Evolutionary conservation across 2,329 filamentous ascomycete species (phyloP).

Genomic region (Clarireedia monteithiana): DNA sequence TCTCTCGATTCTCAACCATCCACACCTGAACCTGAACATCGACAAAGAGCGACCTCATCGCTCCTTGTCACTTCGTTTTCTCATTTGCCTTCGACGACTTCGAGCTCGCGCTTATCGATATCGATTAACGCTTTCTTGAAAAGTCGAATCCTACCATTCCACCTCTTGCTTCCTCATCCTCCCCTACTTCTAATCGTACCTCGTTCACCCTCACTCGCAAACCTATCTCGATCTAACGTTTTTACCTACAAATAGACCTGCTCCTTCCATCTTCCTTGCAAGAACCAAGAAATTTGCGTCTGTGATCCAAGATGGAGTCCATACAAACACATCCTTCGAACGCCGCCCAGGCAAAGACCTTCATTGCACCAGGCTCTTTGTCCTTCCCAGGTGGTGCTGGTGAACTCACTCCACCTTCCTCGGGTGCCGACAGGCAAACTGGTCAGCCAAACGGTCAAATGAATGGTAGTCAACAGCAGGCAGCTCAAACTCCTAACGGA

Average conservation of each 20-base stretch:
- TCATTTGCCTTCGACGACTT: constrained; percentile 1
- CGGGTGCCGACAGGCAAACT: constrained; percentile 56
- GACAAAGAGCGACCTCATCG: background rate
- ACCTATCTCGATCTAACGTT: constrained; percentile 22
- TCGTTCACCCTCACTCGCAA: background rate
- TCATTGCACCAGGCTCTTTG: constrained; percentile 85
- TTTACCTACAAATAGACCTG: constrained; percentile 20
- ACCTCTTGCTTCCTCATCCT: background rate
- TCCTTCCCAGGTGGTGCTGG: constrained; percentile 82
- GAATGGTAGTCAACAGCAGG: constrained; percentile 46
- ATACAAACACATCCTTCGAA: constrained; percentile 88
- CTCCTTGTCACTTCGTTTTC: constrained; percentile 1
- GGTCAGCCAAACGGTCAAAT: constrained; percentile 40
- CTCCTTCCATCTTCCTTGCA: constrained; percentile 13
- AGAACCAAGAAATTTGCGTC: constrained; percentile 13
- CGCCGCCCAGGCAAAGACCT: constrained; percentile 89
- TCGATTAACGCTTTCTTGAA: constrained; percentile 12
- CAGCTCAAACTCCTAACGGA: constrained; percentile 53
- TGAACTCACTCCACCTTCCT: constrained; percentile 74
- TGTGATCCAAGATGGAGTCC: constrained; percentile 59
- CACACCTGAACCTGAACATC: background rate
- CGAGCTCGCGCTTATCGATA: constrained; percentile 10
- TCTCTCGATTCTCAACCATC: background rate
- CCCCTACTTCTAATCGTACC: background rate
- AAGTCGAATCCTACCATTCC: constrained; percentile 3